These are phyloP conservation scores for Dothideomycetes sp. DNA, from an alignment of 2,329 filamentous ascomycete genomes.

Conservation along the genomic window DNA sequence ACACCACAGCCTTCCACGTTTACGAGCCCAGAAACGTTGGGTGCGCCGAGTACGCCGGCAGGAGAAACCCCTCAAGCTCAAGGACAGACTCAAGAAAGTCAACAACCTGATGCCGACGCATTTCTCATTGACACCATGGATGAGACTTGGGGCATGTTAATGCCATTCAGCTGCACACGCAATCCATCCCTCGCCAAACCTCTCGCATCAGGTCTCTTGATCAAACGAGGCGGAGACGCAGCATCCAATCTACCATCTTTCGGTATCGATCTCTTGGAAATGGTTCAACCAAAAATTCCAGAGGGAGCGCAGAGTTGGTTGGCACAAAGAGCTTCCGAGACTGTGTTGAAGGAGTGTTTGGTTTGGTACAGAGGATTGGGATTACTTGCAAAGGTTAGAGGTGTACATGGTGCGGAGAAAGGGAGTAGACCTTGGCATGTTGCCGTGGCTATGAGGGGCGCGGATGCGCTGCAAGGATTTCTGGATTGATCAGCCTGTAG, in stretches of 20 bases:
- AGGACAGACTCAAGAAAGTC: conserved; percentile 39
- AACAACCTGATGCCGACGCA: conserved; percentile 51
- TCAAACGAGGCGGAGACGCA: conserved; percentile 29
- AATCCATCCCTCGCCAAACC: conserved; percentile 22
- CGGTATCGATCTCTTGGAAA: conserved; percentile 31
- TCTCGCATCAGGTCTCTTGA: conserved; percentile 34
- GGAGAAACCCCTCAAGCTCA: conserved; percentile 37
- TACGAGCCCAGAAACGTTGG: conserved; percentile 22
- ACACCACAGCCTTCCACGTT: conserved; percentile 42
- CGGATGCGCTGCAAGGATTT: conserved; percentile 44
- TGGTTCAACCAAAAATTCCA: conserved; percentile 12
- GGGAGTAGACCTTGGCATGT: conserved; percentile 68
- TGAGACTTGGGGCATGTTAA: conserved; percentile 65
- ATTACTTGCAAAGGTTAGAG: conserved; percentile 58
- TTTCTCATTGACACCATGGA: conserved; percentile 64
- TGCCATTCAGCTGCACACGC: conserved; percentile 45
- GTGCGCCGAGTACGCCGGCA: conserved; percentile 22
- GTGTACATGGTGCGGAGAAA: conserved; percentile 49
- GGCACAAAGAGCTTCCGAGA: conserved; percentile 36
- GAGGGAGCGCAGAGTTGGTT: conserved; percentile 9
- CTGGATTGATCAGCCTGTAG: conserved; percentile 10
- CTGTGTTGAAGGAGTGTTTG: conserved; percentile 60
- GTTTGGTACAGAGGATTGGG: conserved; percentile 59
- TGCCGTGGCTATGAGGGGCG: conserved; percentile 60
- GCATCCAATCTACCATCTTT: conserved; percentile 22